Evolutionary conservation across 108 stramenopile species (phyloP).

Genomic region (Mediolabrus comicus): DNA sequence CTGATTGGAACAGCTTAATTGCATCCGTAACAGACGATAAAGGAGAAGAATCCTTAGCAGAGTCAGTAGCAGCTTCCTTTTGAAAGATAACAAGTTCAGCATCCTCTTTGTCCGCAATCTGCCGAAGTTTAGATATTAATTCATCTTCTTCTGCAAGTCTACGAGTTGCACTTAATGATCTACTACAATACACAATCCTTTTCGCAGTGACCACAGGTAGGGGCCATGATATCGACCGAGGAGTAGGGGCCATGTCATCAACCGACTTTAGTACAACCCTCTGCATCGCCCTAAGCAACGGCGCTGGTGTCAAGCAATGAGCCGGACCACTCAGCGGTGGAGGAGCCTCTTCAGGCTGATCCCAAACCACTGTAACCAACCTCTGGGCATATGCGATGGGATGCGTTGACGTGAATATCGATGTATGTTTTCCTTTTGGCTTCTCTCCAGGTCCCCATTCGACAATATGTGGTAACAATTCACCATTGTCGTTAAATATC

Average conservation of each 20-base stretch:
- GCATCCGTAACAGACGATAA: slow-evolving; percentile 5
- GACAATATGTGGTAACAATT: slow-evolving; percentile 1
- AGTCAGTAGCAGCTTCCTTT: background rate
- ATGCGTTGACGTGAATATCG: slow-evolving; percentile 9
- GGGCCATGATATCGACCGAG: no score
- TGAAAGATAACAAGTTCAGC: slow-evolving; percentile 15
- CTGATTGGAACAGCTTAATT: slow-evolving; percentile 13
- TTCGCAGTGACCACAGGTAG: background rate
- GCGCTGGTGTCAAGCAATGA: slow-evolving; percentile 20
- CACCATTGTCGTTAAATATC: background rate
- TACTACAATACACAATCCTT: slow-evolving; percentile 10
- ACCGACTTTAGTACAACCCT: slow-evolving; percentile 14
- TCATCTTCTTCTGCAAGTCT: slow-evolving; percentile 16
- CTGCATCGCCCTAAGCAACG: slow-evolving; percentile 20
- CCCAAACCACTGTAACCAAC: slow-evolving; percentile 20
- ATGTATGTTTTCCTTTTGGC: background rate
- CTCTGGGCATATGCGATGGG: slow-evolving; percentile 9
- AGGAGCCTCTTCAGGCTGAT: slow-evolving; percentile 21
- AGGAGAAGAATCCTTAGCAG: slow-evolving; percentile 1
- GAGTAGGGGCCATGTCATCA: no score
- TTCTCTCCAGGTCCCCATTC: slow-evolving; percentile 14
- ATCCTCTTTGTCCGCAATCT: slow-evolving; percentile 2
- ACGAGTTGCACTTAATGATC: slow-evolving; percentile 23
- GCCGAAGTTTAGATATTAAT: background rate
- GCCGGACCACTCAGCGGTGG: slow-evolving; percentile 11